Evolutionary conservation across 2,329 filamentous ascomycete genomes (phyloP), one percentile per base, ranked within the genome.

Genomic region (Chrysoporthe cubensis): DNA sequence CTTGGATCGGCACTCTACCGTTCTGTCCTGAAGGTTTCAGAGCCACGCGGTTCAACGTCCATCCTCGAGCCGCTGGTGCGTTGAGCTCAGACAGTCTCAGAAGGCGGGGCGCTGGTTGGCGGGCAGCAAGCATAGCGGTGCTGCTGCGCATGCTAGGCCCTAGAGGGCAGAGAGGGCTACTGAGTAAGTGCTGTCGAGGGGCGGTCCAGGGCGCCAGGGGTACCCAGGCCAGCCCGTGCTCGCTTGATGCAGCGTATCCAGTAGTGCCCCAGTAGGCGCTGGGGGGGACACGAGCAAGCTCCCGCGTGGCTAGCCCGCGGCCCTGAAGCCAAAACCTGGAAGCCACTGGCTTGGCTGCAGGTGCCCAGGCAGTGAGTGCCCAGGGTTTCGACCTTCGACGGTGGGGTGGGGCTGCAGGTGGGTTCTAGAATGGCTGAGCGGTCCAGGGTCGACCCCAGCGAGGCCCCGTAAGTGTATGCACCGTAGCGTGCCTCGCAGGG

Each of bases 381-480:
- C 26, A 26, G 26, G 26, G 26, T 26, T 26, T 26, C 26, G 26
- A 26, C 26, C 26, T 52, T 21, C 48, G 9, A 32, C 21, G 9
- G 21, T 21, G 6, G 7, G 26, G 21, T 26, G 50, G 6, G 26
- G 9, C 21, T 14, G 26, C 21, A 34, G 50, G 50, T 54, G 16
- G 50, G 50, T 54, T 54, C 50, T 54, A 54, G 50, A 54, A 54
- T 54, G 50, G 50, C 50, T 34, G 50, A 14, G 26, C 50, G 32
- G 50, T n/a, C 48, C 21, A 4, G 48, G 48, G 13, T 21, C 26
- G 50, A 54, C 32, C 50, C 50, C 50, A 54, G 50, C 32, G 26
- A 13, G 32, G 50, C 26, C 26, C 26, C 26, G 26, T 26, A 26
- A 26, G 26, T 26, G 26, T 26, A 26, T 26, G 26, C 26, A 26